phyloP scores from a whole-genome alignment of 352 stramenopile genomes.

The Peronospora destructor region DNA sequence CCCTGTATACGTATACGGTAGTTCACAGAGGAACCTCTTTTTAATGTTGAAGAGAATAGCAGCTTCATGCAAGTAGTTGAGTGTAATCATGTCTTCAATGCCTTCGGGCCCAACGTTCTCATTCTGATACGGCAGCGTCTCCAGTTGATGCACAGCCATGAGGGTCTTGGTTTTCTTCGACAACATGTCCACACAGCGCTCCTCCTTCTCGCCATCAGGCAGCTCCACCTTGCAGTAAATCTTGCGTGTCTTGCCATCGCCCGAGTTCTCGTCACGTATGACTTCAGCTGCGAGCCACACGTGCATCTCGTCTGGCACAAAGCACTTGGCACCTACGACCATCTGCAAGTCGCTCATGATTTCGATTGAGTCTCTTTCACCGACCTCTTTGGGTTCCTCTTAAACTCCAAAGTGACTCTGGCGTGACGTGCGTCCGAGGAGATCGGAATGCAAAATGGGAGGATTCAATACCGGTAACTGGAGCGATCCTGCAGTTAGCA shows the following conservation, averaged over 20 bases:
- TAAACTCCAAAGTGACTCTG: constrained; percentile 11
- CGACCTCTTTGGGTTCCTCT: constrained; percentile 1
- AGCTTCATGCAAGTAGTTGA: constrained; percentile 88
- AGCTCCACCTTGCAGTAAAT: constrained; percentile 62
- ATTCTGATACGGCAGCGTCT: constrained; percentile 83
- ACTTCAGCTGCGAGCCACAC: constrained; percentile 79
- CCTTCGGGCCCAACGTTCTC: constrained; percentile 54
- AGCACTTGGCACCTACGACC: constrained; percentile 72
- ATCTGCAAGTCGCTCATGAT: constrained; percentile 49
- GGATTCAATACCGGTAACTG: constrained; percentile 23
- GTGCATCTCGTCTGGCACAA: constrained; percentile 79
- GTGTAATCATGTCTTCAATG: constrained; percentile 82
- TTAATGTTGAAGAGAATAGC: constrained; percentile 88
- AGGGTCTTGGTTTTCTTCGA: constrained; percentile 67
- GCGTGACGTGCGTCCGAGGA: constrained; percentile 10
- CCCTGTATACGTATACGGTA: constrained; percentile 95
- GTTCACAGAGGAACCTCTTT: constrained; percentile 65
- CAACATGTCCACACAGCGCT: constrained; percentile 65
- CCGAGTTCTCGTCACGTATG: constrained; percentile 55
- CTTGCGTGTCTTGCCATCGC: constrained; percentile 54
- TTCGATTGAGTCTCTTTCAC: constrained; percentile 5
- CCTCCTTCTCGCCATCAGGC: constrained; percentile 36
- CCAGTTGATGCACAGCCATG: constrained; percentile 61
- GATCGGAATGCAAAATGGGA: constrained; percentile 13
- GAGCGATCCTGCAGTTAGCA: constrained; percentile 17